Base-by-base conservation (phyloP, 1,284 basidiomycete species). In the Peniophora sp. region DNA sequence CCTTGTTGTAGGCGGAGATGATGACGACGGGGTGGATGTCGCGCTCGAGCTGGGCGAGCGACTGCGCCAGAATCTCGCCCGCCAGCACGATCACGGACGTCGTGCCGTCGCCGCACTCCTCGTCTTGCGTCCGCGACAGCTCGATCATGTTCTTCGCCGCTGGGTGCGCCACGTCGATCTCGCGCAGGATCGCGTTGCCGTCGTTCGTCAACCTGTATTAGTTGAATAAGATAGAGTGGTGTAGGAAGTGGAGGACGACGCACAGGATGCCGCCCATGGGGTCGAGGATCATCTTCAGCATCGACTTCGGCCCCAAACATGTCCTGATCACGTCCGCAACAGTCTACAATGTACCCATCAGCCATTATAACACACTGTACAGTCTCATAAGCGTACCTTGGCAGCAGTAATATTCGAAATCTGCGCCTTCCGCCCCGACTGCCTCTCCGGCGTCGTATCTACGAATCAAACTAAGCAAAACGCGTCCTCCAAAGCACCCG, bases 71-170 rank as follows among this genome's bases (percentile, higher is more conserved):
- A 55, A 98, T 97, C 69, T 98, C 95, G n/a, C 95, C 95, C 47
- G 95, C 96, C 94, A 98, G 81, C 59, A 98, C 97, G 69, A 99
- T 97, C 48, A 98, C 95, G 64, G 88, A 92, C 17, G 95, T 99
- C 24, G 96, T 98, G 51, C 95, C 96, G 68, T 98, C 96, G 50
- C 95, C 96, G 57, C 97, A 96, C 65, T 99, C 96, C 71, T 99
- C 96, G 59, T 99, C 97, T 69, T 98, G 96, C 3, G 97, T 98
- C 64, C 95, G 75, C 62, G 91, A 90, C 18, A 99, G 82, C 70
- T 99, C 96, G 60, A 99, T 98, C 96, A 99, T 99, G 60, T 95
- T 96, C 74, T 98, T 99, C 32, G 96, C 96, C 23, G 96, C 96
- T 0, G 97, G 97, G 62, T 98, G 96, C 3, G 93, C 93, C 23